phyloP scores from a whole-genome alignment of 768 basidiomycete species.

The Amanita rimosa region DNA sequence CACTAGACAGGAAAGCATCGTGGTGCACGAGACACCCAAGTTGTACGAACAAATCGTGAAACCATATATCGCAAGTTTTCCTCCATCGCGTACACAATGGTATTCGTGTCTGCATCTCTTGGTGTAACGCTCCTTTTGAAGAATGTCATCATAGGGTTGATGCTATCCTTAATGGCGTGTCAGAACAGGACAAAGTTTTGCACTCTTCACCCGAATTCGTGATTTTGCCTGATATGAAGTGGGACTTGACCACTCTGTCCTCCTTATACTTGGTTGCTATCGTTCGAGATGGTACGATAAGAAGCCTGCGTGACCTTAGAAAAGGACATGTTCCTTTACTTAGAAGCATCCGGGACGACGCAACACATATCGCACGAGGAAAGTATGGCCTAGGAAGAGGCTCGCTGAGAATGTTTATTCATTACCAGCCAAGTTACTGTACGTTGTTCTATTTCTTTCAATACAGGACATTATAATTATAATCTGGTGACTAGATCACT shows the following conservation, averaged over 20 bases:
- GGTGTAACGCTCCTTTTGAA: neutral
- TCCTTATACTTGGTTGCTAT: slow-evolving; percentile 85
- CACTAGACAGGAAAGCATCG: slow-evolving; percentile 52
- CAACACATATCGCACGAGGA: slow-evolving; percentile 37
- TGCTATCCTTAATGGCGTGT: slow-evolving; percentile 66
- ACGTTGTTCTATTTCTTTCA: slow-evolving; percentile 15
- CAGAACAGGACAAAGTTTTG: slow-evolving; percentile 67
- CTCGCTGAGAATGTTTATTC: slow-evolving; percentile 70
- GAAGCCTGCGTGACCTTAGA: slow-evolving; percentile 68
- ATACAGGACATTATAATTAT: neutral
- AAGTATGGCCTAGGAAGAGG: slow-evolving; percentile 58
- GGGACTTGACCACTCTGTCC: slow-evolving; percentile 70
- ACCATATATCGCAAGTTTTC: slow-evolving; percentile 73
- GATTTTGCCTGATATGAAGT: slow-evolving; percentile 94
- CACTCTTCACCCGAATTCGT: slow-evolving; percentile 55
- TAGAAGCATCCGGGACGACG: slow-evolving; percentile 46
- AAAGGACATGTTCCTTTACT: slow-evolving; percentile 57
- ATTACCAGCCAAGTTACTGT: slow-evolving; percentile 98
- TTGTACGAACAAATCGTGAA: slow-evolving; percentile 60
- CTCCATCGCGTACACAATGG: slow-evolving; percentile 75
- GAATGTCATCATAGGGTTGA: slow-evolving; percentile 49
- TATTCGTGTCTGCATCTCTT: slow-evolving; percentile 16
- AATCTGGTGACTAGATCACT: slow-evolving; percentile 51
- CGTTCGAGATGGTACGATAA: slow-evolving; percentile 46
- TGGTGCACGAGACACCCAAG: slow-evolving; percentile 78